Base-by-base conservation (phyloP, 148 eudicot species). In the Rhododendron ovatum region DNA sequence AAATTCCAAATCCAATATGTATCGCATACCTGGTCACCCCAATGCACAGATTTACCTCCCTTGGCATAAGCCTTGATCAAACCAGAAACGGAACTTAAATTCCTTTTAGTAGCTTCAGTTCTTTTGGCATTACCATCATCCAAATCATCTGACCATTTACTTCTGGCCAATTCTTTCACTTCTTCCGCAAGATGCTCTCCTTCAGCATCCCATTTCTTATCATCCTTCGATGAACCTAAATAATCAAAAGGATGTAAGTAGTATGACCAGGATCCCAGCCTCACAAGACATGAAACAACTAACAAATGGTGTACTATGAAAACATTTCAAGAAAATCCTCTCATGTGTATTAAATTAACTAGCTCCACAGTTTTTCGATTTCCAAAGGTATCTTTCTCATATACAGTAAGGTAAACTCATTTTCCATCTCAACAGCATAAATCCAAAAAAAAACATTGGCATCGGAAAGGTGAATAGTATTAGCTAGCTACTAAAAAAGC, bases 141-240 rank as follows among this genome's bases (percentile, higher is more conserved):
- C 91, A 94, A 89, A 92, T 92, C 91, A 87, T 85, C 88, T 74
- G 96, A 95, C 99, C 99, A 98, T 88, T 98, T 98, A 92, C 99
- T 98, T 89, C 90, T 91, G 85, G 96, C 94, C 90, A 98, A 85
- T 86, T 93, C 96, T 91, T 98, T 98, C 88, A 95, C 95, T 88
- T 90, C 91, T 87, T 91, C 95, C 71, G 75, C 71, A 63, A 86
- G 86, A 91, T 87, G 90, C 73, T 84, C 92, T n/a, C 80, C 89
- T 85, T 82, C 91, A 48, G 87, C 91, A 71, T 90, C 87, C 89
- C 85, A 85, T 83, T 47, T 86, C 75, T 88, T 82, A 81, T 89
- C 90, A 88, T 89, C 91, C 87, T 86, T 87, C 5, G 73, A 83
- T 51, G 88, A 83, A 84, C 87, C 98, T 95, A 90, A 83, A 86